Base-by-base conservation (phyloP, 208 protist species). In the Leishmania gerbilli region DNA sequence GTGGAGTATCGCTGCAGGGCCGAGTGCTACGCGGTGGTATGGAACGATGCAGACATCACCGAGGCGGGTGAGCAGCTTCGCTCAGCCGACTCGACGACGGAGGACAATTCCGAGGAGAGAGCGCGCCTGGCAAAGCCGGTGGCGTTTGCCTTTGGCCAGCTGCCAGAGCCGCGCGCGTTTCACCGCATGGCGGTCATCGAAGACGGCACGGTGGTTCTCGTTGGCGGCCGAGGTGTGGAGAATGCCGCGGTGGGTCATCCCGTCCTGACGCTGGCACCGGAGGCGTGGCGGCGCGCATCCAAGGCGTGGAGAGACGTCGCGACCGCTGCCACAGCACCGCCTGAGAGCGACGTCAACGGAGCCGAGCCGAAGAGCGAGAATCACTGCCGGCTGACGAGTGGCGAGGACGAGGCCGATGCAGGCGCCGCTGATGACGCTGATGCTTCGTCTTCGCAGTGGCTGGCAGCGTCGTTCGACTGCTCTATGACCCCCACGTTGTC, bases 121-220 rank as follows among this genome's bases (percentile, higher is more conserved):
- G 71, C 67, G 55, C 67, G 74, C 42, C 40, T 42, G 58, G 37
- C 84, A 21, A 34, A 15, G 17, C 60, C 79, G 0, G 31, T 76
- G 34, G 78, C 80, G 21, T 76, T 80, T 68, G 75, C 75, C 31
- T 89, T 92, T 75, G 87, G 84, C 13, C 87, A 81, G 65, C 81
- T 96, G 37, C 93, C 93, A 45, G 84, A 87, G 56, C 88, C 91
- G 0, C 90, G 89, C 56, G 90, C 88, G 11, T 93, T 92, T 78
- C 93, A 96, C 79, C 84, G 85, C 71, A 90, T 81, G 42, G 76
- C 85, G 11, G 65, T 82, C 27, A 80, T 96, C 24, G 65, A 68
- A 3, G 90, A 96, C 55, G 85, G 83, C 75, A 93, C 87, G 9
- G 84, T 96, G 42, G 87, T 95, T 49, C 74, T 96, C 13, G 81